phyloP scores from a whole-genome alignment of 2,329 filamentous ascomycete species.

The Penicillium janthinellum region DNA sequence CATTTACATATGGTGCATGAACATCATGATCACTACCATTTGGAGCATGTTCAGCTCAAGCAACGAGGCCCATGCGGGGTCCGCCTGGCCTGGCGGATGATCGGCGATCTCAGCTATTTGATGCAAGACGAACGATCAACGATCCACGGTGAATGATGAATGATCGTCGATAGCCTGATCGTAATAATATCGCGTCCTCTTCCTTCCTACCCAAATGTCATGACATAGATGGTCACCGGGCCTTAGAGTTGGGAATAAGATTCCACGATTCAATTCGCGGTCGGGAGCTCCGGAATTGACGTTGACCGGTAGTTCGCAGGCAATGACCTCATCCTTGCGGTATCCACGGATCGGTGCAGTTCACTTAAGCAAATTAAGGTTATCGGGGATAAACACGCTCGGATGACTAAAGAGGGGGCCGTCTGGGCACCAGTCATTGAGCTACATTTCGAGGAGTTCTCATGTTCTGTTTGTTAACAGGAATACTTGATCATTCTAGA shows the following conservation, averaged over 20 bases:
- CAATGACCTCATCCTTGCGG: conserved; percentile 13
- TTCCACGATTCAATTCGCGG: conserved; percentile 15
- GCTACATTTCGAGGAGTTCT: background rate
- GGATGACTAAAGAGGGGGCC: conserved; percentile 16
- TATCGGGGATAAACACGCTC: conserved; percentile 1
- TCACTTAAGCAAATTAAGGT: conserved; percentile 8
- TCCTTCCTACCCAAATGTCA: background rate
- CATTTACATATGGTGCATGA: background rate
- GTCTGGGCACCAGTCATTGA: conserved; percentile 1
- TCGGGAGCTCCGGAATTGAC: conserved; percentile 15
- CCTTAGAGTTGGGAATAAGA: background rate
- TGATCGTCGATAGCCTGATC: background rate
- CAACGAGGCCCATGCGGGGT: background rate
- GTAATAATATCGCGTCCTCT: too few relatives aligned
- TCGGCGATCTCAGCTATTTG: background rate
- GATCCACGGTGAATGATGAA: too few relatives aligned
- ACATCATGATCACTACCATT: background rate
- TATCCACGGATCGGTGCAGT: conserved; percentile 16
- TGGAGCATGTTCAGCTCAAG: background rate
- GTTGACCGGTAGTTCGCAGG: background rate
- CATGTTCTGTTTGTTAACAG: background rate
- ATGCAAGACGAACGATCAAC: background rate
- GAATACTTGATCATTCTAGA: background rate
- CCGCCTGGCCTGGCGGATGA: background rate
- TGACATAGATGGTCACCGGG: background rate